These are phyloP conservation scores for Penstemon newberryi DNA, from an alignment of 257 asterid genomes.

Conservation along the genomic window DNA sequence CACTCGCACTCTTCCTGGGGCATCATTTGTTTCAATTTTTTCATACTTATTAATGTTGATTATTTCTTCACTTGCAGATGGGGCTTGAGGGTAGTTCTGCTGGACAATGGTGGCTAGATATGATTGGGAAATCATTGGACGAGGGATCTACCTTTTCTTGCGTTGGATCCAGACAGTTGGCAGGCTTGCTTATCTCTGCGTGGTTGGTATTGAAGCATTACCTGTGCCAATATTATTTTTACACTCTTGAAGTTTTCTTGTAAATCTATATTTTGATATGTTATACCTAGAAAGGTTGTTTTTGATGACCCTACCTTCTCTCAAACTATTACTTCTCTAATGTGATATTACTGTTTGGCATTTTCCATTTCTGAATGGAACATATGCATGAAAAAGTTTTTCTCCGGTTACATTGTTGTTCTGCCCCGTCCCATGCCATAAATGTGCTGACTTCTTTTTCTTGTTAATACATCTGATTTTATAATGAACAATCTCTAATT, in stretches of 20 bases:
- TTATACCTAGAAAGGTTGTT: not conserved
- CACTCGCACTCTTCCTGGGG: not conserved
- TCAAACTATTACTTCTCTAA: not conserved
- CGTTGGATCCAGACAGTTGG: constrained; percentile 96
- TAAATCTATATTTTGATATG: constrained; percentile 1
- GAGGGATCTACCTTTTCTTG: constrained; percentile 84
- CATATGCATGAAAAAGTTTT: not conserved
- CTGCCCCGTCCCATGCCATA: not conserved
- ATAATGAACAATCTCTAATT: constrained; percentile 15
- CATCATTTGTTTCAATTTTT: not conserved
- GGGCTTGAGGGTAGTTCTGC: constrained; percentile 97
- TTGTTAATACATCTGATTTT: not conserved
- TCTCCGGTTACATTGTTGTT: constrained; percentile 6
- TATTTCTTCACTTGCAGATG: constrained; percentile 57
- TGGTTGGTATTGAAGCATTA: constrained; percentile 58
- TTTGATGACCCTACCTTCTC: constrained; percentile 4
- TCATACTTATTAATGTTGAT: constrained; percentile 6
- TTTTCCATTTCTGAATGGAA: constrained; percentile 20
- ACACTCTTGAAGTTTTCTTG: constrained; percentile 6
- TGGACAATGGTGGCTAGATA: constrained; percentile 98
- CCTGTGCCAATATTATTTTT: not conserved
- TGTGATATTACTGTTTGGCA: constrained; percentile 12
- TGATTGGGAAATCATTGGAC: constrained; percentile 88
- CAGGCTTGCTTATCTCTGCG: constrained; percentile 89
- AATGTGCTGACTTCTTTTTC: constrained; percentile 9